These are phyloP conservation scores for Rhodotorula mucilaginosa DNA, from an alignment of 1,284 basidiomycete genomes.

Conservation along the genomic window DNA sequence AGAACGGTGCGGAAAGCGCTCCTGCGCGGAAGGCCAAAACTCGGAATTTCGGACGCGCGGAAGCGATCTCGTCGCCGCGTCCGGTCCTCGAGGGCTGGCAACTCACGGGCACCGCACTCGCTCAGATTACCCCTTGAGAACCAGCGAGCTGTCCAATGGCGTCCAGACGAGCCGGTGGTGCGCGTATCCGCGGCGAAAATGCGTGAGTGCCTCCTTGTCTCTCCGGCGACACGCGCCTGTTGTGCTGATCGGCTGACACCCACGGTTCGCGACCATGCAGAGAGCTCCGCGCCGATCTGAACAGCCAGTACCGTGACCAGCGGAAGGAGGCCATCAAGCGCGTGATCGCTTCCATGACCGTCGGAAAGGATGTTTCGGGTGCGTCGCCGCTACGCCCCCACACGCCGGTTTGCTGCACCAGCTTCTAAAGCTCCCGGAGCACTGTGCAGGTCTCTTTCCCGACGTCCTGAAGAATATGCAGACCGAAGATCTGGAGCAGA, in stretches of 20 bases:
- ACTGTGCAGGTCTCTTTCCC: slow-evolving; percentile 88
- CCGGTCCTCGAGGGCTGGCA: neutral
- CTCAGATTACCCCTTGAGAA: neutral
- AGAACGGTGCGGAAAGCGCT: too few species aligned
- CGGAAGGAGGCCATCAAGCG: slow-evolving; percentile 98
- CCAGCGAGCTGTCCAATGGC: slow-evolving; percentile 10
- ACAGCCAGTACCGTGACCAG: slow-evolving; percentile 91
- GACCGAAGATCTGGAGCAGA: slow-evolving; percentile 71
- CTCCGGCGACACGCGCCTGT: neutral
- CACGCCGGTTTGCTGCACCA: slow-evolving; percentile 54
- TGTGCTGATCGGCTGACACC: neutral
- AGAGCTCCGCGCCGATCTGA: slow-evolving; percentile 62
- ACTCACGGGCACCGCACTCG: too few species aligned
- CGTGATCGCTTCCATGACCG: slow-evolving; percentile 86
- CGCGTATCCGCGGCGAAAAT: slow-evolving; percentile 30
- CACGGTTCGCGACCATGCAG: neutral
- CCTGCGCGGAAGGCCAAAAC: too few species aligned
- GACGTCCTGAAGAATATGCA: slow-evolving; percentile 98
- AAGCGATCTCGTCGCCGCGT: neutral
- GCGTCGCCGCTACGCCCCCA: neutral
- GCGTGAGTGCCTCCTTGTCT: slow-evolving; percentile 10
- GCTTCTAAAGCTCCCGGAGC: neutral
- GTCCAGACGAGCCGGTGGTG: slow-evolving; percentile 3
- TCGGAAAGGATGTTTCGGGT: slow-evolving; percentile 63
- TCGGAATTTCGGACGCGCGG: too few species aligned